phyloP scores from a whole-genome alignment of 768 basidiomycete species.

The Suillus sp. region DNA sequence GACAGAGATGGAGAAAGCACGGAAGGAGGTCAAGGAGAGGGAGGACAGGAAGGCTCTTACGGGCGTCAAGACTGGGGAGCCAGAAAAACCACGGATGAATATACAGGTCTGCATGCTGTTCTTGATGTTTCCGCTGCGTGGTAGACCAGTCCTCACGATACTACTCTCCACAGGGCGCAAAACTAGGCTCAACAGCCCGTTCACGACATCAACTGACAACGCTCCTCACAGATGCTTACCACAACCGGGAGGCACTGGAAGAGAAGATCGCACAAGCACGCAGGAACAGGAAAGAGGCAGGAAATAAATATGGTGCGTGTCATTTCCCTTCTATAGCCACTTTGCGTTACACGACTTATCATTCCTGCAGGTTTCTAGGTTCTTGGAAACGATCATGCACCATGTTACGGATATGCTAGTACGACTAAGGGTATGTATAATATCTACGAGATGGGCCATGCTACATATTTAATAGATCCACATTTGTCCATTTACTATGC shows the following conservation, averaged over 20 bases:
- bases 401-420: constrained; percentile 4
- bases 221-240: constrained; percentile 78
- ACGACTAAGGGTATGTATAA: constrained; percentile 14
- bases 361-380: constrained; percentile 26
- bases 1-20: constrained; percentile 78
- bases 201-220: constrained; percentile 81
- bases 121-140: background rate
- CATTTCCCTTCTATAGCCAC: background rate
- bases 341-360: background rate
- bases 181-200: constrained; percentile 66
- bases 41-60: constrained; percentile 81
- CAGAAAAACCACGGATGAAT: constrained; percentile 76
- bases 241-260: constrained; percentile 81
- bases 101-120: constrained; percentile 57
- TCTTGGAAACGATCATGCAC: background rate
- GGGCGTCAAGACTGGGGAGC: constrained; percentile 49
- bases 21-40: constrained; percentile 69
- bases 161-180: constrained; percentile 55
- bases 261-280: constrained; percentile 82
- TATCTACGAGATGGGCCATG: constrained; percentile 26
- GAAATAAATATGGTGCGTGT: constrained; percentile 85
- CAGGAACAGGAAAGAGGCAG: constrained; percentile 85
- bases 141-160: background rate
- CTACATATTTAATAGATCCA: constrained; percentile 21
- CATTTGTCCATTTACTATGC: background rate